A percentile compares a stretch with the other conserved stretches of the same genome.
Conservation (phyloP, 140 eudicot species). For the Oenanthe javanica region DNA sequence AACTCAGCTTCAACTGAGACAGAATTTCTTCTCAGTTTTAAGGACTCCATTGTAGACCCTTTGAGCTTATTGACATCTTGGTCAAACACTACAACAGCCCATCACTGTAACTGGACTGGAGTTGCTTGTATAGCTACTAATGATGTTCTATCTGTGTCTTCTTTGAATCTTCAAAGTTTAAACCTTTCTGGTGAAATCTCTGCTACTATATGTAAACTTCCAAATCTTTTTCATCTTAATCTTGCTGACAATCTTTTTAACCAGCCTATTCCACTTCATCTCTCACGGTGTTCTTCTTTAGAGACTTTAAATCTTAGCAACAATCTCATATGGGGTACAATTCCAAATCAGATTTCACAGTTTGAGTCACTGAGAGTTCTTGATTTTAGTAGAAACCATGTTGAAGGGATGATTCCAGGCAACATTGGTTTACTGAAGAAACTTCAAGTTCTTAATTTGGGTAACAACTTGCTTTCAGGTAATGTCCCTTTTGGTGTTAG, state of each 20-base stretch:
- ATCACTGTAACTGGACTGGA: constrained; percentile 89
- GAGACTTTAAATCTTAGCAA: constrained; percentile 58
- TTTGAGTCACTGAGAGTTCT: constrained; percentile 59
- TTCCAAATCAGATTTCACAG: constrained; percentile 78
- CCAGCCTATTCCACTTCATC: constrained; percentile 81
- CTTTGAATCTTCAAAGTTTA: constrained; percentile 52
- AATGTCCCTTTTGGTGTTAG: constrained; percentile 60
- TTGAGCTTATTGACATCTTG: constrained; percentile 53
- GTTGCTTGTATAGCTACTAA: constrained; percentile 43
- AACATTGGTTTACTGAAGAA: constrained; percentile 48
- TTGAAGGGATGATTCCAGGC: constrained; percentile 86
- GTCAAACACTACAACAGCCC: constrained; percentile 58
- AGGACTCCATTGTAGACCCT: constrained; percentile 66
- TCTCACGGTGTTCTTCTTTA: constrained; percentile 63
- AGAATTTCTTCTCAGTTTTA: constrained; percentile 65
- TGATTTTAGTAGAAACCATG: constrained; percentile 73
- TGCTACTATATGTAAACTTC: constrained; percentile 50
- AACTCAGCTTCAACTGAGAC: constrained; percentile 39
- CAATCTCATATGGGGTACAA: constrained; percentile 91
- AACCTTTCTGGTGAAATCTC: constrained; percentile 91
- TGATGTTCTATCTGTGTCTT: constrained; percentile 27
- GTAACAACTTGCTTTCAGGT: constrained; percentile 72
- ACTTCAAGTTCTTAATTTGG: constrained; percentile 63
- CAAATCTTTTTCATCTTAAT: constrained; percentile 42
- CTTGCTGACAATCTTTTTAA: constrained; percentile 77